phyloP scores from a whole-genome alignment of 306 rosid species.

The Bauhinia variegata region DNA sequence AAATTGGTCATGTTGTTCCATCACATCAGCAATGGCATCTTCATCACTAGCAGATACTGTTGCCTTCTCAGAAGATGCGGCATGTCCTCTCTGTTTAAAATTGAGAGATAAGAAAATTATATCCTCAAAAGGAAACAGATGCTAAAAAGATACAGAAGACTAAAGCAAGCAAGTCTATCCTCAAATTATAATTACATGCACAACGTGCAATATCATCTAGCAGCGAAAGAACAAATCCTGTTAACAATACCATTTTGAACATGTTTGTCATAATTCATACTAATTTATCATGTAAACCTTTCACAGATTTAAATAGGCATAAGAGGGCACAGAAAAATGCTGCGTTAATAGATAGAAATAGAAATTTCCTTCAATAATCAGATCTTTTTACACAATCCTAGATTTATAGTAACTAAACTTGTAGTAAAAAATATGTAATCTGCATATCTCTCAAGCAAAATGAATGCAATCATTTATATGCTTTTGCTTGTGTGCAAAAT shows the following conservation, averaged over 20 bases:
- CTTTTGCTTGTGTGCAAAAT: neutral
- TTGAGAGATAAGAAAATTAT: slow-evolving; percentile 33
- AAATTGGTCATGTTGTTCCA: slow-evolving; percentile 84
- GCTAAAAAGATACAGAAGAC: slow-evolving; percentile 1
- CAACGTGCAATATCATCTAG: neutral
- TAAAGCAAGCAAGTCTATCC: slow-evolving; percentile 1
- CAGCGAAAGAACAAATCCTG: neutral
- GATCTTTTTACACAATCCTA: neutral
- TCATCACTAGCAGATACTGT: slow-evolving; percentile 79
- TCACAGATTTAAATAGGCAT: neutral
- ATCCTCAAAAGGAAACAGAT: slow-evolving; percentile 34
- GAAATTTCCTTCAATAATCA: too few species aligned
- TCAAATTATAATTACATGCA: slow-evolving; percentile 21
- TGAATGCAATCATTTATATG: neutral
- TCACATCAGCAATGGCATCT: slow-evolving; percentile 75
- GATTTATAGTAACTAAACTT: too few species aligned
- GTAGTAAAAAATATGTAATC: neutral
- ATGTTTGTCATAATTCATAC: neutral
- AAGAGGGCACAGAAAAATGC: neutral
- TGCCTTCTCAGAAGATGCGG: slow-evolving; percentile 70
- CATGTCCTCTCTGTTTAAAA: slow-evolving; percentile 76
- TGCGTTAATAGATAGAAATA: too few species aligned
- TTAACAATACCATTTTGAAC: slow-evolving; percentile 7
- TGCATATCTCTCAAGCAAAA: neutral
- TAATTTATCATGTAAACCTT: slow-evolving; percentile 1